Conservation (phyloP, 176 grass and related monocot species). For the Zizania latifolia region DNA sequence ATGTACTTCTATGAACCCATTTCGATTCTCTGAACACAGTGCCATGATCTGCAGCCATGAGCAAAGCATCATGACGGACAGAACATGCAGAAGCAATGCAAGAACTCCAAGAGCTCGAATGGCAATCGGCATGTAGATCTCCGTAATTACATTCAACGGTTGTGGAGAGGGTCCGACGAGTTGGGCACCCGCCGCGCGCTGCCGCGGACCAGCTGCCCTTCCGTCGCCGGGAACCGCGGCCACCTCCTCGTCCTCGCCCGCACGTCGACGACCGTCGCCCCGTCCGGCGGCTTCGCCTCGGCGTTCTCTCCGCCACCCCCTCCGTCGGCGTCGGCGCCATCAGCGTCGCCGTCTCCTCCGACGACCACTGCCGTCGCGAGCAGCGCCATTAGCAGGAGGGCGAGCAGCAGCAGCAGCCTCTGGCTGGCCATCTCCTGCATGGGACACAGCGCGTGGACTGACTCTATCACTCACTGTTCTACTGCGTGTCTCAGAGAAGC, state of each 20-base stretch:
- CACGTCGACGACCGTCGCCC: slow-evolving; percentile 20
- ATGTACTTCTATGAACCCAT: slow-evolving; percentile 26
- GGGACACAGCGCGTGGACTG: neutral
- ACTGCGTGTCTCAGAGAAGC: neutral
- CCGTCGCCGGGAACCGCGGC: slow-evolving; percentile 41
- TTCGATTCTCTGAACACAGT: neutral
- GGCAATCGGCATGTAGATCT: neutral
- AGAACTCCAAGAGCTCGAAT: neutral
- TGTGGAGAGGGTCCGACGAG: slow-evolving; percentile 82
- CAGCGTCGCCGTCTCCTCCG: slow-evolving; percentile 9
- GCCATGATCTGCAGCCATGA: slow-evolving; percentile 21
- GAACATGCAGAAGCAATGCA: neutral
- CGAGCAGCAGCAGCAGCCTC: slow-evolving; percentile 41
- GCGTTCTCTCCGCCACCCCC: neutral
- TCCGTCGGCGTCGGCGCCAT: neutral
- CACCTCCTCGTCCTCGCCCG: slow-evolving; percentile 35
- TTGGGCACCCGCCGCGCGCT: slow-evolving; percentile 75
- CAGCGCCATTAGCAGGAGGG: slow-evolving; percentile 33
- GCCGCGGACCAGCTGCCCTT: slow-evolving; percentile 39
- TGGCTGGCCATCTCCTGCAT: slow-evolving; percentile 40
- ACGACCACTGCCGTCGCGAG: slow-evolving; percentile 20
- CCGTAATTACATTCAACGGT: slow-evolving; percentile 38
- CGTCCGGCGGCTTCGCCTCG: neutral
- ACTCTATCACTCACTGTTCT: neutral
- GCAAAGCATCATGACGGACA: neutral